Evolutionary conservation across 352 stramenopile genomes (phyloP), one percentile per base, ranked within the genome.

Genomic region (Achlya hypogyna): DNA sequence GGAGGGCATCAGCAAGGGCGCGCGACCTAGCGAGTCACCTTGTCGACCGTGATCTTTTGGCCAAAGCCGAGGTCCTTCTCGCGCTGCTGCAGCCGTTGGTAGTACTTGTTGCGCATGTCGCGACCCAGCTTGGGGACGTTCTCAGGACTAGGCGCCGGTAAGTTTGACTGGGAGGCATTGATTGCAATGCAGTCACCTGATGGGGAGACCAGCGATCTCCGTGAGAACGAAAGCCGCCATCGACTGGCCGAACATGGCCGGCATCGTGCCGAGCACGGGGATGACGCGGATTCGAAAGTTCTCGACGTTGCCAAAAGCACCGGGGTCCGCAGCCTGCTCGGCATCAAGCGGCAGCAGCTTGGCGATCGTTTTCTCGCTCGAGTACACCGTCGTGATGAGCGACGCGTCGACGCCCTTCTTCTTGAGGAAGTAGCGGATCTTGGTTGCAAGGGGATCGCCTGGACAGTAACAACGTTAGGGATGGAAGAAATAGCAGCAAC

Each of bases 201-300:
- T 95, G 42, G 90, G 90, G 49, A 97, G 89, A 10, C 85, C 77
- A 31, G 93, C 94, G 20, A 99, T 69, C 47, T 98, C 88, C 65
- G 93, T 98, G 23, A 99, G 74, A 42, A 98, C 88, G 71, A 93
- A 93, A 6, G 94, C 85, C 1, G 96, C 96, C 78, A 99, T 96
- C 23, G 95, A 87, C 73, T 99, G 94, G n/a, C 96, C 96, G 75
- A 99, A 98, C 62, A 99, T 96, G 34, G 96, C 96, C 0, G 97
- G 97, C 65, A 93, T 86, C 20, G 88, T 93, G 31, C 96, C 96
- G 8, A 99, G 75, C 25, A 99, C 97, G 0, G 96, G 96, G 53
- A 99, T 91, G 28, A 98, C 89, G 28, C 96, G 90, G 47, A 98
- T 89, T 38, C 97, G 84, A 74, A 99, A 98, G 63, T 98, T 96